phyloP scores from a whole-genome alignment of 495 filamentous ascomycete genomes.

The Podospora australis region DNA sequence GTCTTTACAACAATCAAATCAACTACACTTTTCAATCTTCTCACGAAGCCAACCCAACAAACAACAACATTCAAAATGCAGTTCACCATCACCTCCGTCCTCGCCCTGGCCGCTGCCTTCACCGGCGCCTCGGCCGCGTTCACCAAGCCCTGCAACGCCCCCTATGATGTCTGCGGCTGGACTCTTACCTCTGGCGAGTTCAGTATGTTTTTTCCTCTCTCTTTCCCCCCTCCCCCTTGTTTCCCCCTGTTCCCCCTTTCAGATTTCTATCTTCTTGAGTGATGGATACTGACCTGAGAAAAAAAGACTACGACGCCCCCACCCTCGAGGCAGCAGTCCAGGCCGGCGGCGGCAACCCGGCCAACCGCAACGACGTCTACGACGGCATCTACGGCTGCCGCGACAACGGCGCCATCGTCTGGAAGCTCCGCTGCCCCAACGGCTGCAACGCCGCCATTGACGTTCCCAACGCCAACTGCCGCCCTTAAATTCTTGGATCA shows the following conservation, averaged over 20 bases:
- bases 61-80: not conserved
- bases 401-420: conserved; percentile 5
- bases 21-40: not conserved
- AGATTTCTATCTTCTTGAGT: not conserved
- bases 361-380: conserved; percentile 3
- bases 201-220: not conserved
- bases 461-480: conserved; percentile 6
- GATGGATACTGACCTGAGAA: not conserved
- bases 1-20: not conserved
- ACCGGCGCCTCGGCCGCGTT: conserved; percentile 4
- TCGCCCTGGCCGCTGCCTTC: conserved; percentile 9
- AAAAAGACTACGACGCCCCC: conserved; percentile 1
- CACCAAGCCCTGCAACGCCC: conserved; percentile 1
- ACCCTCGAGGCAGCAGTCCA: not conserved
- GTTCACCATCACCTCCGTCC: too few relatives aligned
- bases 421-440: conserved; percentile 4
- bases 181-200: not conserved
- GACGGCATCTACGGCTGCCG: conserved; percentile 8
- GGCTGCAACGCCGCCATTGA: not conserved
- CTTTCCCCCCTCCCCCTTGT: not conserved
- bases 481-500: not conserved
- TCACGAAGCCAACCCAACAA: not conserved
- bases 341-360: conserved; percentile 2
- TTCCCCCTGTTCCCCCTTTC: not conserved
- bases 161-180: conserved; percentile 9